phyloP scores from a whole-genome alignment of 2,329 filamentous ascomycete species.

The Emydomyces testavorans region DNA sequence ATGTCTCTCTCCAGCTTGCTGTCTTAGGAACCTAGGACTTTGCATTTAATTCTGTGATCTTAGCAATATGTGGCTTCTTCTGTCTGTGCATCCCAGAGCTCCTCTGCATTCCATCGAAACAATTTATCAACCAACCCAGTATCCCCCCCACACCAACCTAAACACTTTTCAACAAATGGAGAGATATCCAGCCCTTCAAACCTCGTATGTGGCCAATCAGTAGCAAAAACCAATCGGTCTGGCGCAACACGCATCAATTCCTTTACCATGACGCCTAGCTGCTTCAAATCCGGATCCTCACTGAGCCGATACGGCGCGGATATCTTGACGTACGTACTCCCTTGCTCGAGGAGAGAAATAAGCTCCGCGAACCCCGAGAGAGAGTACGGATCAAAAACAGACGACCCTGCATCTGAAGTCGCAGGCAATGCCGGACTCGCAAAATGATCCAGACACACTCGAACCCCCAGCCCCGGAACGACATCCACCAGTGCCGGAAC shows the following conservation, averaged over 20 bases:
- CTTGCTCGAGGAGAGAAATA: conserved; percentile 37
- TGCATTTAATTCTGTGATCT: too few species aligned
- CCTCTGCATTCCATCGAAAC: conserved; percentile 46
- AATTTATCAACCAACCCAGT: conserved; percentile 39
- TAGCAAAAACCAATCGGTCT: conserved; percentile 45
- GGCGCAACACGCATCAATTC: conserved; percentile 40
- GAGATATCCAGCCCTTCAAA: conserved; percentile 47
- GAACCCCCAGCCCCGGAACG: conserved; percentile 40
- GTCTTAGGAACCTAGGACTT: too few species aligned
- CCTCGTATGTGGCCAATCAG: conserved; percentile 54
- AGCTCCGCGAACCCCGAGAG: conserved; percentile 42
- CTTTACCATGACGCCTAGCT: conserved; percentile 39
- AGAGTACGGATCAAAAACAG: conserved; percentile 32
- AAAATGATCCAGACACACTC: conserved; percentile 50
- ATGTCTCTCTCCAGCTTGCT: too few species aligned
- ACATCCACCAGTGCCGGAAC: conserved; percentile 41
- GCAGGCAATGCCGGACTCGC: conserved; percentile 38
- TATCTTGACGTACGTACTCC: conserved; percentile 46
- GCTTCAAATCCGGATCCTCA: conserved; percentile 33
- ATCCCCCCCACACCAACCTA: conserved; percentile 43
- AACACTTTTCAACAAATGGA: conserved; percentile 44
- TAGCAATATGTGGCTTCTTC: too few species aligned
- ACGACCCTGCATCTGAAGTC: conserved; percentile 14
- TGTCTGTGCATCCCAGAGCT: conserved; percentile 33
- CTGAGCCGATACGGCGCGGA: conserved; percentile 49